Evolutionary conservation across 2,329 filamentous ascomycete genomes (phyloP).

Genomic region (Ophiostoma ulmi): DNA sequence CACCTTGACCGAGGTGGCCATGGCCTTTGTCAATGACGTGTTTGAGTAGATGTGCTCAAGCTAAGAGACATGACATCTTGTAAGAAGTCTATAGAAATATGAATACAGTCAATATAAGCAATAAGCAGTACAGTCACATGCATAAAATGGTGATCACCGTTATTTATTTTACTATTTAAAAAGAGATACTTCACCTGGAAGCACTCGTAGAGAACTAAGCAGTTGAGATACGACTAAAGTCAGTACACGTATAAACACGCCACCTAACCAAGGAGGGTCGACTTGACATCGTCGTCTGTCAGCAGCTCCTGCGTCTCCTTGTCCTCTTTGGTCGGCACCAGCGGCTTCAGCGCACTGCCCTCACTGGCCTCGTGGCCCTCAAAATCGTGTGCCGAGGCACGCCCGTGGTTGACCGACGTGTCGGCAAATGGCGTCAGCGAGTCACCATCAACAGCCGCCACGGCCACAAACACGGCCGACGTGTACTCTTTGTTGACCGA

Average conservation of each 20-base stretch:
- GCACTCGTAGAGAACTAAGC: not conserved
- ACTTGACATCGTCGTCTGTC: constrained; percentile 14
- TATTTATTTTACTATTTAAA: not conserved
- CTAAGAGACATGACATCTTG: not conserved
- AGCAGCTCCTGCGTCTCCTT: not conserved
- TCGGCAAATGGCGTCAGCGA: constrained; percentile 16
- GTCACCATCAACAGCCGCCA: constrained; percentile 6
- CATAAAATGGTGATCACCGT: constrained; percentile 13
- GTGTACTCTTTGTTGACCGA: constrained; percentile 25
- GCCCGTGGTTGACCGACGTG: constrained; percentile 21
- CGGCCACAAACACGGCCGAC: constrained; percentile 25
- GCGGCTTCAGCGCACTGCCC: not conserved
- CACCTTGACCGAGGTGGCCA: not conserved
- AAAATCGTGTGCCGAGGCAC: constrained; percentile 1
- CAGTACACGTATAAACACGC: not conserved
- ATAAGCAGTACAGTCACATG: not conserved
- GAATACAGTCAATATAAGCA: not conserved
- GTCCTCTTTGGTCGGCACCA: constrained; percentile 13
- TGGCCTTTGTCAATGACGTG: constrained; percentile 4
- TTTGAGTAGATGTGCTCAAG: not conserved
- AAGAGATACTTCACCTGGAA: constrained; percentile 9
- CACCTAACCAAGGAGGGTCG: not conserved
- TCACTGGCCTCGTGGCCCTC: constrained; percentile 2
- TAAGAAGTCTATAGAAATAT: not conserved
- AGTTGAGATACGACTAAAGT: not conserved